Evolutionary conservation across 805 yeast genomes (phyloP).

Genomic region (Candida piceae): DNA sequence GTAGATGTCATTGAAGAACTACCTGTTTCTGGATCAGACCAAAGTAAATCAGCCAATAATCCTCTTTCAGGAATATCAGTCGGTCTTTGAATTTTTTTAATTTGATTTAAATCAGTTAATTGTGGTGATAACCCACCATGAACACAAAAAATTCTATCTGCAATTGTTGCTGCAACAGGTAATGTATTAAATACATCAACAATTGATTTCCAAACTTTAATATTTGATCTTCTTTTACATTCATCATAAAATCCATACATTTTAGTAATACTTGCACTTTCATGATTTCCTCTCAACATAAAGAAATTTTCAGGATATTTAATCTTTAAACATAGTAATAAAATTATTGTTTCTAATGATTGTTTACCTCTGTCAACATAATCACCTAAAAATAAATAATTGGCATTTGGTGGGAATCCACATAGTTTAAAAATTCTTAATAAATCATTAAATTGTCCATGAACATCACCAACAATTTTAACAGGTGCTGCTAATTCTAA

Average conservation of each 20-base stretch:
- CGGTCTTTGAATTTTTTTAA: conserved; percentile 68
- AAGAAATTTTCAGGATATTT: conserved; percentile 58
- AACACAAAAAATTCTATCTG: conserved; percentile 53
- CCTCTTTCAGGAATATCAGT: conserved; percentile 84
- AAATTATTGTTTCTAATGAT: conserved; percentile 49
- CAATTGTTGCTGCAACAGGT: conserved; percentile 59
- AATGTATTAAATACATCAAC: conserved; percentile 54
- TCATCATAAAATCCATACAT: conserved; percentile 60
- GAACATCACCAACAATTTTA: conserved; percentile 80
- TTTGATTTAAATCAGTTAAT: conserved; percentile 57
- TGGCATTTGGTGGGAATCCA: conserved; percentile 55
- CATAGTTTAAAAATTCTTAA: conserved; percentile 51
- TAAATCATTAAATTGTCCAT: conserved; percentile 58
- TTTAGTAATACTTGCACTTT: conserved; percentile 52
- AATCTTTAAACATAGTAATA: conserved; percentile 48
- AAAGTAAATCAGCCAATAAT: conserved; percentile 66
- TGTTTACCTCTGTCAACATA: conserved; percentile 58
- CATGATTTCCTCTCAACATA: conserved; percentile 57
- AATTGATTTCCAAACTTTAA: conserved; percentile 46
- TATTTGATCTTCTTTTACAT: conserved; percentile 47
- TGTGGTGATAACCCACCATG: conserved; percentile 78
- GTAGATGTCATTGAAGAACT: too few species aligned
- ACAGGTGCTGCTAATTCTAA: conserved; percentile 71
- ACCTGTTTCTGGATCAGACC: conserved; percentile 75
- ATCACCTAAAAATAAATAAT: conserved; percentile 53